Percentiles rank a stretch among this genome's conserved stretches.
phyloP scores from a whole-genome alignment of 345 rosid species.

The Corymbia maculata region DNA sequence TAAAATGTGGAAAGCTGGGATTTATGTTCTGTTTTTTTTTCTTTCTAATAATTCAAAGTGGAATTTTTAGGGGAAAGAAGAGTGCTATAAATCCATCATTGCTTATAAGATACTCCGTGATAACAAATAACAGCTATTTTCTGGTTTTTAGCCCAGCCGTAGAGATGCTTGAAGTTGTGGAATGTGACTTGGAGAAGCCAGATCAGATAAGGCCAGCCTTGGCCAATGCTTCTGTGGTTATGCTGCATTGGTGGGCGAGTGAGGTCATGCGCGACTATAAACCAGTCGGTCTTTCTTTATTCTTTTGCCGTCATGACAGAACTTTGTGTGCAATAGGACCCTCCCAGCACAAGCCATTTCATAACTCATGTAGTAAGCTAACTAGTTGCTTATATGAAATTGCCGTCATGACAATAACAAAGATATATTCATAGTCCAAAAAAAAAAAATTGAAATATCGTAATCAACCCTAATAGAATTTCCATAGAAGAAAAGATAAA shows the following conservation, averaged over 20 bases:
- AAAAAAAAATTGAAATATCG: too few species aligned
- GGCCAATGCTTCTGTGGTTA: slow-evolving; percentile 76
- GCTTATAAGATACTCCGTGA: background rate
- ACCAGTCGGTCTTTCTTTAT: too few species aligned
- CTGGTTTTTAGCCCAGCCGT: slow-evolving; percentile 93
- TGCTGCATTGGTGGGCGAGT: slow-evolving; percentile 98
- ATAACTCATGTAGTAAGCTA: too few species aligned
- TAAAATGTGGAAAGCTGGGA: background rate
- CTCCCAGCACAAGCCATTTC: too few species aligned
- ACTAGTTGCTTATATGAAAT: too few species aligned
- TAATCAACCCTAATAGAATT: too few species aligned
- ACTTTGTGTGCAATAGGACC: too few species aligned
- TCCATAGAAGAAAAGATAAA: too few species aligned
- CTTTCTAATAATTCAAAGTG: background rate
- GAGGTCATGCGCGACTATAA: slow-evolving; percentile 22
- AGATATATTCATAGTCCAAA: too few species aligned
- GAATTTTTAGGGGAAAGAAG: background rate
- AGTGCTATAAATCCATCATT: background rate
- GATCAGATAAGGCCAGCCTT: slow-evolving; percentile 54
- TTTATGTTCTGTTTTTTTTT: background rate
- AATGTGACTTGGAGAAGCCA: slow-evolving; percentile 86
- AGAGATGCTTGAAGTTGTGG: slow-evolving; percentile 93
- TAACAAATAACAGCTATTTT: slow-evolving; percentile 52
- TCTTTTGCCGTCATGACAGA: too few species aligned
- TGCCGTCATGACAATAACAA: too few species aligned